These are phyloP conservation scores for Sophora flavescens DNA, from an alignment of 306 rosid species.

Conservation along the genomic window DNA sequence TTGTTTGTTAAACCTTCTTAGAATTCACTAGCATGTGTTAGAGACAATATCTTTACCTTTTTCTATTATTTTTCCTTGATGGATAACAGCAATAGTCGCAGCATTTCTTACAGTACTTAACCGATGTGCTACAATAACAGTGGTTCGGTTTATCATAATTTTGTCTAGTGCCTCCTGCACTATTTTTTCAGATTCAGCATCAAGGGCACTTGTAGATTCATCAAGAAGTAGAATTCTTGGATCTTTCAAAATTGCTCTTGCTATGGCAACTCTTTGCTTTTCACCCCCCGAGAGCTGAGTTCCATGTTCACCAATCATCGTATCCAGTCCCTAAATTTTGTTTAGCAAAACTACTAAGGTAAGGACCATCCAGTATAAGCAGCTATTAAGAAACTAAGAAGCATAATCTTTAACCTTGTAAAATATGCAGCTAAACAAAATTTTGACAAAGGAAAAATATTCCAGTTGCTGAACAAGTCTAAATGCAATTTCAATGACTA, in stretches of 20 bases:
- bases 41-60: conserved; percentile 46
- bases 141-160: conserved; percentile 57
- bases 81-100: conserved; percentile 55
- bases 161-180: conserved; percentile 61
- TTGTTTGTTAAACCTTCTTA: background rate
- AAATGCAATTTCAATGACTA: background rate
- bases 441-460: background rate
- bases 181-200: conserved; percentile 58
- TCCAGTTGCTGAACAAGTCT: background rate
- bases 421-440: background rate
- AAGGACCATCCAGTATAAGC: background rate
- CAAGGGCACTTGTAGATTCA: conserved; percentile 60
- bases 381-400: background rate
- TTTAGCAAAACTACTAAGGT: conserved; percentile 1
- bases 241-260: conserved; percentile 64
- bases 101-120: conserved; percentile 62
- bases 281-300: conserved; percentile 62
- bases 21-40: background rate
- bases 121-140: conserved; percentile 65
- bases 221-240: conserved; percentile 64
- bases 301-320: conserved; percentile 66
- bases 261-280: conserved; percentile 59
- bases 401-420: background rate
- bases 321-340: conserved; percentile 53
- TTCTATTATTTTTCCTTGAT: conserved; percentile 61